A percentile compares a stretch with the other conserved stretches of the same genome.
Evolutionary conservation across 2,329 filamentous ascomycete genomes (phyloP).

Genomic region (Furcasterigmium sp.): DNA sequence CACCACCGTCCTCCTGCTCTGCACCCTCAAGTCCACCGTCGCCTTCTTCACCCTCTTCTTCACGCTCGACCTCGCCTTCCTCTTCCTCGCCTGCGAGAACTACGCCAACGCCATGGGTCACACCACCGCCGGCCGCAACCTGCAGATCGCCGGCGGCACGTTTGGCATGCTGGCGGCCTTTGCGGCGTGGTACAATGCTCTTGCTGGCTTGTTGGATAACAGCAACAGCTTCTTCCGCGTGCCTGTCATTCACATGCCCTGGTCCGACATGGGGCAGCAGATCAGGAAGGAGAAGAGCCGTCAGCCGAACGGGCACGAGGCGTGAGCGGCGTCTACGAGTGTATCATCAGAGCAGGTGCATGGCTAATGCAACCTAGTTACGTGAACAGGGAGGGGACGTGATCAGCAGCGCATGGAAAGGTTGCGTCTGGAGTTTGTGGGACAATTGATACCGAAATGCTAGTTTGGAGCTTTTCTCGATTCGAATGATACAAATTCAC

Average conservation of each 20-base stretch:
- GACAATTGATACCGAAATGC: no score
- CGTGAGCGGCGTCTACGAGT: no score
- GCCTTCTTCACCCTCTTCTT: conserved; percentile 77
- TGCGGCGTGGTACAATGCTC: conserved; percentile 80
- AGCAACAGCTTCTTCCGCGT: conserved; percentile 88
- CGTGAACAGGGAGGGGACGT: no score
- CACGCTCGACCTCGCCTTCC: conserved; percentile 69
- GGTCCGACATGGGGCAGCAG: conserved; percentile 73
- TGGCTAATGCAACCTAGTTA: no score
- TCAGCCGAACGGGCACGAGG: conserved; percentile 15
- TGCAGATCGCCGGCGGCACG: conserved; percentile 68
- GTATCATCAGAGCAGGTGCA: no score
- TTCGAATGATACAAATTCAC: no score
- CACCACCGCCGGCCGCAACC: conserved; percentile 32
- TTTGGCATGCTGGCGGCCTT: conserved; percentile 81
- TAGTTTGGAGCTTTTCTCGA: no score
- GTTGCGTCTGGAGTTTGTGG: no score
- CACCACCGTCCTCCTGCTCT: conserved; percentile 67
- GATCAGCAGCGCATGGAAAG: no score
- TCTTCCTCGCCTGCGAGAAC: conserved; percentile 64
- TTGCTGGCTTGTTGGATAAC: conserved; percentile 73
- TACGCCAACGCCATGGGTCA: conserved; percentile 49
- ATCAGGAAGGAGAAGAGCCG: conserved; percentile 46
- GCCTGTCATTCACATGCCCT: conserved; percentile 90
- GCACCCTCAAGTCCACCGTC: conserved; percentile 71